Percentiles rank a stretch among this genome's conserved stretches.
Conservation (phyloP, 192 early-diverging fungal species). For the Obelidium mucronatum region DNA sequence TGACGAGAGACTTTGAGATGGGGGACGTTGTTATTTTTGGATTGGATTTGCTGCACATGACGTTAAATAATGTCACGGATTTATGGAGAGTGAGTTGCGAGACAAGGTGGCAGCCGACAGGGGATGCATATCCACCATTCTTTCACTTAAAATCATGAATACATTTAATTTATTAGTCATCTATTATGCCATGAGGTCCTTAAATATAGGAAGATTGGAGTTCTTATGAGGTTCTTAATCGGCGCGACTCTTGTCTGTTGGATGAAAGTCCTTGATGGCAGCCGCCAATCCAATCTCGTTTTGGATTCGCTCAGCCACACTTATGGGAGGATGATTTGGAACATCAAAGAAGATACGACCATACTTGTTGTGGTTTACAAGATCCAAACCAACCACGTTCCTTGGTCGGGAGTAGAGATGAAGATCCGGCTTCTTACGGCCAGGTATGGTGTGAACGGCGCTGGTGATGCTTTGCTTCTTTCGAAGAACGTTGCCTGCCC, state of each 20-base stretch:
- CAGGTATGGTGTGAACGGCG: not conserved
- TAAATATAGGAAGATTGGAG: too few relatives aligned
- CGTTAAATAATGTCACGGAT: slow-evolving; percentile 45
- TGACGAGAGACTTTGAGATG: slow-evolving; percentile 40
- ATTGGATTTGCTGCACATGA: slow-evolving; percentile 50
- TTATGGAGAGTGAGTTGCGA: slow-evolving; percentile 52
- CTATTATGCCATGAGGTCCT: too few relatives aligned
- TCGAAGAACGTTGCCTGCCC: not conserved
- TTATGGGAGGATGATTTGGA: slow-evolving; percentile 16
- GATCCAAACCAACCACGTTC: slow-evolving; percentile 17
- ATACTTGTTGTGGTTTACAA: slow-evolving; percentile 15
- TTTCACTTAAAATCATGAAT: not conserved
- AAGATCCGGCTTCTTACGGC: slow-evolving; percentile 8
- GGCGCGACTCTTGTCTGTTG: not conserved
- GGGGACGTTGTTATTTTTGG: slow-evolving; percentile 52
- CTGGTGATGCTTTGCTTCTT: not conserved
- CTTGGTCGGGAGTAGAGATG: slow-evolving; percentile 6
- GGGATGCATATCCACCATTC: slow-evolving; percentile 31
- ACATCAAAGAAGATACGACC: slow-evolving; percentile 24
- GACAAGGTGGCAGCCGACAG: slow-evolving; percentile 51
- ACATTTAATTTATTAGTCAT: not conserved
- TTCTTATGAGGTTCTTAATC: too few relatives aligned
- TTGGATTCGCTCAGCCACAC: slow-evolving; percentile 20
- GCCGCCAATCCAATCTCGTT: slow-evolving; percentile 14
- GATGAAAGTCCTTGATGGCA: not conserved